Base-by-base conservation (phyloP, 768 basidiomycete genomes). In the Pisolithus marmoratus region DNA sequence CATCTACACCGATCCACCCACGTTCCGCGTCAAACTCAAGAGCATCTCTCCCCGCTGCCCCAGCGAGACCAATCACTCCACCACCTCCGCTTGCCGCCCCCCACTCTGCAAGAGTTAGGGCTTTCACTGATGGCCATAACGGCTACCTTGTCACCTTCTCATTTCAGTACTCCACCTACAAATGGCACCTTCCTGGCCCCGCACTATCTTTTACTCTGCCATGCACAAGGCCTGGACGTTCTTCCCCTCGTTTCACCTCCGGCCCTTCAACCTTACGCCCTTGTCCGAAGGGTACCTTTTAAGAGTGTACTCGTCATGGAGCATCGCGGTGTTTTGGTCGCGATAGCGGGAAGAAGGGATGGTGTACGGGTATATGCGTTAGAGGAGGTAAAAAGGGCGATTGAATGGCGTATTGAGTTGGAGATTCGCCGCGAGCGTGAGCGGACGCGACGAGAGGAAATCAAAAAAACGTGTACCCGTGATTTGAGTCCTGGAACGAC, bases 291-390 rank as follows among this genome's bases (percentile, higher is more conserved):
- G 50, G 87, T 90, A 48, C 77, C 79, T 34, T 93, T 93, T 69
- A 92, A 90, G 63, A 83, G 79, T 51, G 84, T 93, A n/a, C 87
- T 93, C 1, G 85, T 93, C 14, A 93, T 93, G 90, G 90, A 93
- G 60, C 87, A 92, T 61, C 85, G 90, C 27, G 90, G 90, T 7
- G 89, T 93, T 0, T 71, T 93, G n/a, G 90, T 93, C 8, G 90
- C 90, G 12, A 90, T 93, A 55, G 91, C 91, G 15, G 90, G 90
- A 8, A 74, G 90, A 55, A 73, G 90, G 58, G 89, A 92, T 56
- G 90, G 90, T 3, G 90, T 93, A 41, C 79, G 90, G 34, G 90
- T 93, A 17, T 93, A 93, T 65, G 90, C 90, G 17, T 73, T 93
- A 15, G 90, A 92, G 53, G 90, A 93, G 60, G 80, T 93, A 12